Percentiles rank a stretch among this genome's conserved stretches.
These are phyloP conservation scores for Centrapalus pauciflorus DNA, from an alignment of 129 eudicot species.

Conservation along the genomic window DNA sequence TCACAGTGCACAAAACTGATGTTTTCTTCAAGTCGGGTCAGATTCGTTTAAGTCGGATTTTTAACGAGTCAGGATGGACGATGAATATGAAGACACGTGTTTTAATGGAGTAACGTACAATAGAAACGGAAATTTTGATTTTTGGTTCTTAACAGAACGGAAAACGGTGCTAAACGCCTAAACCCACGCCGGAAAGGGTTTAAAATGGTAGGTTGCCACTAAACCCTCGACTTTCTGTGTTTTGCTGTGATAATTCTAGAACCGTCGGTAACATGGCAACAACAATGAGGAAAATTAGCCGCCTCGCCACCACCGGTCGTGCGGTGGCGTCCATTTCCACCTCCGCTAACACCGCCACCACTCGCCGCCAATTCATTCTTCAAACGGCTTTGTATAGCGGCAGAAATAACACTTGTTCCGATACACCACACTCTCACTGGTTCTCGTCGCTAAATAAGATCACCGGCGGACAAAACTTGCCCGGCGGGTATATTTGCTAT, in stretches of 20 bases:
- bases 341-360: conserved; percentile 21
- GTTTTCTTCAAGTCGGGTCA: no score
- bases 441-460: neutral
- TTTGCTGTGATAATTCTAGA: neutral
- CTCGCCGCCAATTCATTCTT: conserved; percentile 15
- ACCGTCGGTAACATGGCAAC: conserved; percentile 19
- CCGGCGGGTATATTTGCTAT: neutral
- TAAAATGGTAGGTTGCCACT: neutral
- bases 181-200: conserved; percentile 9
- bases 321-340: conserved; percentile 41
- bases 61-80: no score
- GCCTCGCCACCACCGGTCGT: conserved; percentile 37
- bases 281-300: conserved; percentile 35
- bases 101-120: no score
- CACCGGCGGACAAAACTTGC: conserved; percentile 6
- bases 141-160: no score
- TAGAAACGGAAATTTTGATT: no score
- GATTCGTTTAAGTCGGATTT: no score
- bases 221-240: conserved; percentile 10
- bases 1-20: no score
- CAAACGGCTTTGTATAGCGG: conserved; percentile 13
- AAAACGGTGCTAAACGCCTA: no score
- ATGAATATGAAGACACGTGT: no score
- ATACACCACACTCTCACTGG: conserved; percentile 10
- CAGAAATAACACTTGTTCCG: conserved; percentile 4